phyloP scores from a whole-genome alignment of 1,284 basidiomycete species.

The Volvariella surrecta region DNA sequence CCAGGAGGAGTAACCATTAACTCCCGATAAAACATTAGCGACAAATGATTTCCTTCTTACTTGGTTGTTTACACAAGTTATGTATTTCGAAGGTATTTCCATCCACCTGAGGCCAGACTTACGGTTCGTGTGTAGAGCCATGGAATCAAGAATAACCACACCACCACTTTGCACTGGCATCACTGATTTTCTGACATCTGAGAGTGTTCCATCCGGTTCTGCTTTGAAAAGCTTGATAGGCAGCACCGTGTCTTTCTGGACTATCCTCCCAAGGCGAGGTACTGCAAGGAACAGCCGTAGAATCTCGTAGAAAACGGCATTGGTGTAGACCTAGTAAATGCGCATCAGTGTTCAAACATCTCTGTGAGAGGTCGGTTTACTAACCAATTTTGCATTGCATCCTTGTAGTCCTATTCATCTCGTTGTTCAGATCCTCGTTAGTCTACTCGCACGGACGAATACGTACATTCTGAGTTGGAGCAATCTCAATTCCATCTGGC shows the following conservation, averaged over 20 bases:
- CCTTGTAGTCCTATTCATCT: too few species aligned
- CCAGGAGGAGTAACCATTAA: too few species aligned
- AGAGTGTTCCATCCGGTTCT: slow-evolving; percentile 16
- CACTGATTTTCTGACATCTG: slow-evolving; percentile 3
- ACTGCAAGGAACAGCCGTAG: slow-evolving; percentile 31
- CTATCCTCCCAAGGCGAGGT: slow-evolving; percentile 32
- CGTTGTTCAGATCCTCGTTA: too few species aligned
- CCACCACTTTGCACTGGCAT: neutral
- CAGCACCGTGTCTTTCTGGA: slow-evolving; percentile 24
- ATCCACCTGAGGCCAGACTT: neutral
- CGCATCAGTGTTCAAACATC: too few species aligned
- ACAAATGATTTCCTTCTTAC: too few species aligned
- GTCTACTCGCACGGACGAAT: too few species aligned
- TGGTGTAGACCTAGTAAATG: slow-evolving; percentile 29
- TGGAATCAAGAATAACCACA: neutral
- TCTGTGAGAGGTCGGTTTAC: too few species aligned
- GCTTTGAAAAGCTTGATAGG: slow-evolving; percentile 23
- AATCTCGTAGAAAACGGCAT: slow-evolving; percentile 32
- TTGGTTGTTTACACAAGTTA: too few species aligned
- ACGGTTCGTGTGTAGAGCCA: neutral
- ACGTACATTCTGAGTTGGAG: too few species aligned
- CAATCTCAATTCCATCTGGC: neutral
- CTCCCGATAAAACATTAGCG: too few species aligned
- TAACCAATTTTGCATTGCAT: too few species aligned
- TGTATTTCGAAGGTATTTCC: too few species aligned